Evolutionary conservation across 2,329 filamentous ascomycete species (phyloP).

Genomic region (Apiospora arundinis): DNA sequence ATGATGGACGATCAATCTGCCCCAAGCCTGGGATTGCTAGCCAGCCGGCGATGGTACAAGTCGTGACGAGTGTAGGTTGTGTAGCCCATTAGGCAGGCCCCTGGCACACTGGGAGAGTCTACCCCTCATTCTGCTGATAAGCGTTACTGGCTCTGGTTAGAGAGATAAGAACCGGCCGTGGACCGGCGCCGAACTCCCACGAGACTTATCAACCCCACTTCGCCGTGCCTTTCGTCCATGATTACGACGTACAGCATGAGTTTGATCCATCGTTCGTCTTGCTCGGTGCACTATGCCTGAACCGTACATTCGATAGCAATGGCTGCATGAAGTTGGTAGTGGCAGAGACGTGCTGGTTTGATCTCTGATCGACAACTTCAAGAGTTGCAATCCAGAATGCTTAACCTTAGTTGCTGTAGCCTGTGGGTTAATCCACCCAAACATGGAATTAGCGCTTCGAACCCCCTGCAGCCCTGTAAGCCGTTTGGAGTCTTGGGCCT

Average conservation of each 20-base stretch:
- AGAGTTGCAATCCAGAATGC: background rate
- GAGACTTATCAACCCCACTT: slow-evolving; percentile 7
- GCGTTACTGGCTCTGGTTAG: slow-evolving; percentile 5
- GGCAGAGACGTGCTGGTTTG: background rate
- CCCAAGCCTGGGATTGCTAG: background rate
- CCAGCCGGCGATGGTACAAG: background rate
- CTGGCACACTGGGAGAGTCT: background rate
- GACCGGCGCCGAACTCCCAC: slow-evolving; percentile 7
- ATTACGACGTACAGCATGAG: too few species aligned
- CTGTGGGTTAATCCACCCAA: background rate
- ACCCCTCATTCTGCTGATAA: slow-evolving; percentile 6
- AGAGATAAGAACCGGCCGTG: slow-evolving; percentile 12
- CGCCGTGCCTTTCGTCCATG: background rate
- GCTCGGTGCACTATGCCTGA: background rate
- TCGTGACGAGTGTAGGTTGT: background rate
- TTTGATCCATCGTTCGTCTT: background rate
- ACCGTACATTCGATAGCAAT: background rate
- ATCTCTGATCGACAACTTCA: background rate
- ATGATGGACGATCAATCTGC: background rate
- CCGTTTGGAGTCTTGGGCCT: background rate
- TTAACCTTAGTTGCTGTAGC: background rate
- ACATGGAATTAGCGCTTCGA: background rate
- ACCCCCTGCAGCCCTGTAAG: background rate
- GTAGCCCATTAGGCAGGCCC: background rate
- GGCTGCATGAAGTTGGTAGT: background rate